Percentiles rank a stretch among this genome's conserved stretches.
Conservation (phyloP, 495 filamentous ascomycete species). For the Pyronema omphalodes region DNA sequence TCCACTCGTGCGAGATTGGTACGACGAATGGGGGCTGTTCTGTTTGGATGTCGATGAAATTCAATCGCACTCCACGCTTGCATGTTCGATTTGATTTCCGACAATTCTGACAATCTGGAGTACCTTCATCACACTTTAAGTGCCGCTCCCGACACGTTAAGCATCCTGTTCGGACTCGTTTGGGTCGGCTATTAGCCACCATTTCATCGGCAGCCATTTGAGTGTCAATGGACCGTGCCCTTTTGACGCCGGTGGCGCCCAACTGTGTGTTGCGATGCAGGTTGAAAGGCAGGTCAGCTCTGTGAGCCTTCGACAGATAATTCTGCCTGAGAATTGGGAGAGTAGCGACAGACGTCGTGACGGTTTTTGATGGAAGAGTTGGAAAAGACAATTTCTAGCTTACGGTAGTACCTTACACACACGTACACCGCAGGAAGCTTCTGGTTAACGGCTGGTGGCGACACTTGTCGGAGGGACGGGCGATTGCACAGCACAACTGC, state of each 20-base stretch:
- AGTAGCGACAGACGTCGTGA: slow-evolving; percentile 21
- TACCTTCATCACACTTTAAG: slow-evolving; percentile 66
- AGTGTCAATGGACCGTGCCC: slow-evolving; percentile 7
- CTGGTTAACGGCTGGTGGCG: not conserved
- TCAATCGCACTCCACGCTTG: slow-evolving; percentile 71
- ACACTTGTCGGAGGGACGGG: not conserved
- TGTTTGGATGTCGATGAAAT: slow-evolving; percentile 76
- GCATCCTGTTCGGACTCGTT: slow-evolving; percentile 25
- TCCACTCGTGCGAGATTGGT: slow-evolving; percentile 44
- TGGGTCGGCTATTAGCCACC: slow-evolving; percentile 23
- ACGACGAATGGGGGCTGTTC: slow-evolving; percentile 44
- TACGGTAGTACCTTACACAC: not conserved
- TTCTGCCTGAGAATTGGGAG: slow-evolving; percentile 12
- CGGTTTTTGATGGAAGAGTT: not conserved
- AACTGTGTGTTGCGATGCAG: not conserved
- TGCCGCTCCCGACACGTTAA: slow-evolving; percentile 27
- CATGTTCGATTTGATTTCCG: slow-evolving; percentile 70
- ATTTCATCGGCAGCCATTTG: slow-evolving; percentile 22
- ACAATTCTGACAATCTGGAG: slow-evolving; percentile 70
- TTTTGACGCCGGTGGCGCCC: slow-evolving; percentile 17
- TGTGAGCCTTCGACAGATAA: slow-evolving; percentile 12
- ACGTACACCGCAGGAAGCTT: not conserved
- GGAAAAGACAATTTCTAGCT: not conserved
- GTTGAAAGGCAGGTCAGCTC: slow-evolving; percentile 17
- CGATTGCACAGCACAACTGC: not conserved